Base-by-base conservation (phyloP, 163 green algal genomes). In the Prototheca cutis region DNA sequence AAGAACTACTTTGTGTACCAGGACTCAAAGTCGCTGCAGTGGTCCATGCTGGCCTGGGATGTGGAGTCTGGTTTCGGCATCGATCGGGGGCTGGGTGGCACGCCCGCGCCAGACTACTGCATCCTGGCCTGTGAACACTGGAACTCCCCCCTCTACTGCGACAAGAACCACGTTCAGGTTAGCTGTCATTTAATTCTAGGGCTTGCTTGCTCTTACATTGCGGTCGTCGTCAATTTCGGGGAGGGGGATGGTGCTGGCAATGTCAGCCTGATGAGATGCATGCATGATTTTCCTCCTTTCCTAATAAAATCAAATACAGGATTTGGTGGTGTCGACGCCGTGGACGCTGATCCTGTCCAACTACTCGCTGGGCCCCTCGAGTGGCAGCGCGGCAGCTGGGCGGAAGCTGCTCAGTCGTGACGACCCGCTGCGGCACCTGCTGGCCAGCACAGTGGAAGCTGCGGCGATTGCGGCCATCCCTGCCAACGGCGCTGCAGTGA, bases 81-180 rank as follows among this genome's bases (percentile, higher is more conserved):
- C 61, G 74, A 85, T 63, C 81, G 84, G 53, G 78, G 75, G 0
- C 71, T 90, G 24, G 74, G 74, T 7, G 86, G 86, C 25, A 31
- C 54, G 19, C 80, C 86, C 10, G 80, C 77, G 4, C 34, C 72
- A n/a, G 62, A 84, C 52, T 94, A 92, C 49, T 90, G 83, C 65
- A 76, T 89, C 15, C 67, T 90, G 57, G 82, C 77, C 1, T 93
- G 85, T 42, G 77, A 89, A 66, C 85, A 94, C 70, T 93, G 84
- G 80, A 90, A 87, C 73, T 77, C 48, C 21, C 80, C 82, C 6
- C 67, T 90, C 10, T 86, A 82, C 67, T 87, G 81, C 45, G 73
- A 86, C 63, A 63, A 28, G 27, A 53, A 73, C 27, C 78, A 85
- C 58, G 23, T 34, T 6, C n/a, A n/a, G n/a, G n/a, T n/a, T n/a